Evolutionary conservation across 2,329 filamentous ascomycete species (phyloP), one percentile per base, ranked within the genome.

Genomic region (Pestalotiopsis sp.): DNA sequence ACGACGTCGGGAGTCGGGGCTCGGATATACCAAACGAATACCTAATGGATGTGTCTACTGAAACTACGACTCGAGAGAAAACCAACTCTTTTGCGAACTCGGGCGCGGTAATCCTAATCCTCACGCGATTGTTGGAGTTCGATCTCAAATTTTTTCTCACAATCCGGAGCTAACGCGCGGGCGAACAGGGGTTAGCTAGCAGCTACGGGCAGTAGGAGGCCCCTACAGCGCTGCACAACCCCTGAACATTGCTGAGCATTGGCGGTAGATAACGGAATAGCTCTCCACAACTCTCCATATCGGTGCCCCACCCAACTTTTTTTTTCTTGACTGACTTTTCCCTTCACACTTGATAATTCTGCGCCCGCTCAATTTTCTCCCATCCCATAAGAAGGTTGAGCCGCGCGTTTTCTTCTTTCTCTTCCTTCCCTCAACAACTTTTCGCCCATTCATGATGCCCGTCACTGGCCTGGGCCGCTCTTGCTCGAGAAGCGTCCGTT

Each of bases 221-320:
- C 11, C 45, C 45, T 52, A 17, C 45, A 52, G 45, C 45, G 45
- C 45, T 6, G 7, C 45, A 20, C 17, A 39, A 27, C 59, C 59
- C 59, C 31, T 36, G 14, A 39, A 59, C 17, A 27, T 27, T 59
- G 23, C 31, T 36, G 31, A 36, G 31, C 31, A 36, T 36, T 36
- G 31, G 31, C 31, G 57, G n/a, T 4, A 36, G 57, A 27, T 27
- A 27, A 39, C 27, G 20, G 61, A 23, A 49, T 64, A 64, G 61
- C 61, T 64, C 61, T 49, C 61, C 61, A 64, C 61, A 49, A 31
- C 9, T 23, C 14, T 52, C 13, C 41, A 52, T n/a, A 17, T 23
- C 45, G 45, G 45, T 52, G 23, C 61, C 61, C 61, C 61, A 52
- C 61, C 39, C 36, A 64, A 45, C n/a, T 64, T 64, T 62, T 64